Percentiles rank a stretch among this genome's conserved stretches.
Conservation (phyloP, 202 grass and related monocot genomes). For the Zoysia matrella region DNA sequence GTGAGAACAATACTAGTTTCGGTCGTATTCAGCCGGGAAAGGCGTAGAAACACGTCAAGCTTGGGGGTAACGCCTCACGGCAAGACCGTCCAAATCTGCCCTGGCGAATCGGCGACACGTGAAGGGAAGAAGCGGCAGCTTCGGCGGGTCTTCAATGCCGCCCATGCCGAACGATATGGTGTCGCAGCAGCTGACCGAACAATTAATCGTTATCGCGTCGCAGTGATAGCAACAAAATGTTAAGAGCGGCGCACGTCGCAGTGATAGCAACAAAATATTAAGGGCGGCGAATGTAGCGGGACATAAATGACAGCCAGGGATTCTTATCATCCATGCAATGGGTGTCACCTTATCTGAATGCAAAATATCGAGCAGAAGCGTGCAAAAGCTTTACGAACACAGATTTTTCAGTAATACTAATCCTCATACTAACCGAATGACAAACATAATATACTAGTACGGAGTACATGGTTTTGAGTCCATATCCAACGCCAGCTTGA, state of each 20-base stretch:
- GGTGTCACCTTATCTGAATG: neutral
- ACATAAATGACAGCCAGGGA: conserved; percentile 13
- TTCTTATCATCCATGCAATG: neutral
- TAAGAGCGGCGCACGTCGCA: neutral
- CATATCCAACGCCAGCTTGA: conserved; percentile 49
- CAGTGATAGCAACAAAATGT: conserved; percentile 35
- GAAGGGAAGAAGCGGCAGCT: neutral
- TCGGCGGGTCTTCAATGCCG: neutral
- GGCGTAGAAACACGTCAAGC: neutral
- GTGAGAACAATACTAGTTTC: neutral
- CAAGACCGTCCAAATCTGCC: too few species aligned
- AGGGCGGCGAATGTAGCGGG: conserved; percentile 2
- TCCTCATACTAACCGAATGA: conserved; percentile 4
- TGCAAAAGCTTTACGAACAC: neutral
- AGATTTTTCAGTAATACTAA: neutral
- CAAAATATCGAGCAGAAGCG: neutral
- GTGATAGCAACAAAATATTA: too few species aligned
- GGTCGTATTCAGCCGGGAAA: neutral
- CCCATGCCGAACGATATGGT: neutral
- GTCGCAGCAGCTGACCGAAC: neutral
- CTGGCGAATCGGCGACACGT: neutral
- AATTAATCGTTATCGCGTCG: conserved; percentile 37
- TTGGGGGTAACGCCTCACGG: neutral
- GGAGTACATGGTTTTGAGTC: conserved; percentile 14
- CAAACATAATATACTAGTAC: conserved; percentile 29